These are phyloP conservation scores for Chamaecrista fasciculata DNA, from an alignment of 306 rosid genomes.

Conservation along the genomic window DNA sequence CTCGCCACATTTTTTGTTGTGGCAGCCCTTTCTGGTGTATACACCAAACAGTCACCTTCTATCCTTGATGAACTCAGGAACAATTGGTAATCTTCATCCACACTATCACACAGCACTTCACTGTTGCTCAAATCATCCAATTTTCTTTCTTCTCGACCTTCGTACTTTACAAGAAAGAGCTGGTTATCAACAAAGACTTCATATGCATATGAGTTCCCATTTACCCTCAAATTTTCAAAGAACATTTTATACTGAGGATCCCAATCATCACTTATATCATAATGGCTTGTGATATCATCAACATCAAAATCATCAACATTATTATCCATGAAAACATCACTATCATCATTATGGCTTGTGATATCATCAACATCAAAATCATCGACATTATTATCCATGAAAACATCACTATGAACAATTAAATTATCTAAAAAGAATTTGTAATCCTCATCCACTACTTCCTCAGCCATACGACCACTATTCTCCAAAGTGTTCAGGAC, in stretches of 20 bases:
- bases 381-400: too few relatives aligned
- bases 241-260: constrained; percentile 38
- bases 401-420: too few relatives aligned
- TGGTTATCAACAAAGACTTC: constrained; percentile 17
- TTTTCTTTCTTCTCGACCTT: constrained; percentile 6
- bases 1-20: not conserved
- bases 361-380: too few relatives aligned
- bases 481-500: not conserved
- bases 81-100: constrained; percentile 28
- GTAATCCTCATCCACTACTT: constrained; percentile 13
- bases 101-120: constrained; percentile 17
- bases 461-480: constrained; percentile 2
- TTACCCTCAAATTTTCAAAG: constrained; percentile 34
- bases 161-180: constrained; percentile 29
- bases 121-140: not conserved
- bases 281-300: not conserved
- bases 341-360: too few relatives aligned
- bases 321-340: constrained; percentile 5
- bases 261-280: not conserved
- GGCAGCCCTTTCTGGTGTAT: not conserved
- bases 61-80: constrained; percentile 17
- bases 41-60: constrained; percentile 18
- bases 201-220: constrained; percentile 35
- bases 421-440: constrained; percentile 4
- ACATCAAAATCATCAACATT: not conserved